Percentiles rank a stretch among this genome's conserved stretches.
phyloP scores from a whole-genome alignment of 768 basidiomycete genomes.

The Sporobolomyces pararoseus region DNA sequence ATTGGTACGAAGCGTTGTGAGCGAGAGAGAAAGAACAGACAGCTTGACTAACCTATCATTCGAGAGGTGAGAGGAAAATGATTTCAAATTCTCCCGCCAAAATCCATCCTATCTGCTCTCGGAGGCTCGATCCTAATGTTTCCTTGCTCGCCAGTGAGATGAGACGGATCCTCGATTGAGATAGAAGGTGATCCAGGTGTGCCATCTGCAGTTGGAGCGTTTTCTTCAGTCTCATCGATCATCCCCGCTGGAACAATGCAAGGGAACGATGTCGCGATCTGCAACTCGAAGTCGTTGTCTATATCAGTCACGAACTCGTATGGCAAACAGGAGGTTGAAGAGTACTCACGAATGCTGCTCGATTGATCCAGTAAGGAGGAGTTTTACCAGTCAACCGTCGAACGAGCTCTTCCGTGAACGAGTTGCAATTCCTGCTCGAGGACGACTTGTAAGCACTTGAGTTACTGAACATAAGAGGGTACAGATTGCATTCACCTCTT shows the following conservation, averaged over 20 bases:
- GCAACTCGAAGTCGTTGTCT: rapidly evolving
- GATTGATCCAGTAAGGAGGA: conserved; percentile 31
- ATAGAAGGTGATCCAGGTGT: neutral
- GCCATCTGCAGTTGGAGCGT: neutral
- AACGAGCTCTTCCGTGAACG: conserved; percentile 37
- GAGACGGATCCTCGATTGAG: conserved; percentile 10
- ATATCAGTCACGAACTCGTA: neutral
- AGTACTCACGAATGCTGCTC: conserved; percentile 32
- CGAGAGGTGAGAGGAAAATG: no score
- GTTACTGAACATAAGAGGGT: neutral
- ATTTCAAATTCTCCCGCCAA: conserved; percentile 8
- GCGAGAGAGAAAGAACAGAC: no score
- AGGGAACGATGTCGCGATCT: conserved; percentile 36
- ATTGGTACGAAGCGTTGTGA: no score
- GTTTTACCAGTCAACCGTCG: conserved; percentile 15
- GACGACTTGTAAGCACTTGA: no score
- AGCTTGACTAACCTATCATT: neutral
- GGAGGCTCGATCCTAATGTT: conserved; percentile 23
- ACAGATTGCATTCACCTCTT: conserved; percentile 13
- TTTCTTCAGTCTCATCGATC: conserved; percentile 38
- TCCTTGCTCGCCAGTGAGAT: neutral
- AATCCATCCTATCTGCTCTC: conserved; percentile 23
- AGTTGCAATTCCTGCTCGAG: conserved; percentile 31
- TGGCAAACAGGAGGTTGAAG: neutral
- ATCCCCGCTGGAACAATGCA: conserved; percentile 35